Evolutionary conservation across 2,329 filamentous ascomycete species (phyloP), one percentile per base, ranked within the genome.

Genomic region (Neonectria ditissima): DNA sequence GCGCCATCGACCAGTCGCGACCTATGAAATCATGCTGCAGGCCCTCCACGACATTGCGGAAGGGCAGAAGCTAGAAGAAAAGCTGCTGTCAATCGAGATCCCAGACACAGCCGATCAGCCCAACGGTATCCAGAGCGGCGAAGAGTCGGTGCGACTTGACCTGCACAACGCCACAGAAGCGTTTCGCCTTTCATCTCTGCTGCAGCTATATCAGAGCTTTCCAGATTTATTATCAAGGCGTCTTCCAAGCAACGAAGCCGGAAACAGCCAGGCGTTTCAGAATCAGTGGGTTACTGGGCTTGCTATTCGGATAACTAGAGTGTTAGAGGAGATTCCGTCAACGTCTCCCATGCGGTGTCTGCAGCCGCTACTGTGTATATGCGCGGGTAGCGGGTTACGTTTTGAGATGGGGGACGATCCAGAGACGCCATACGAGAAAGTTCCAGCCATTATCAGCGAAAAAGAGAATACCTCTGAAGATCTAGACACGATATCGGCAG

Each of bases 171-270:
- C 78, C 0, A 78, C 78, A 2, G 79, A 81, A 47, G 79, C 78
- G 0, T 80, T 80, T 41, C 74, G 77, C 1, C 68, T 81, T 0
- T 74, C 76, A 0, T 76, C 79, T 0, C 61, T 81, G 16, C 67
- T 81, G 3, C 79, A 81, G 37, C 75, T 81, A 1, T 81, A 81
- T 65, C 75, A 80, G 50, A 80, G 79, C 0, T 79, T 79, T 4
- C 77, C 77, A 0, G 76, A 79, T 6, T 58, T 79, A 1, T 75
- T 77, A 0, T 61, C 74, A 0, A 47, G 75, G 3, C 70, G 77
- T 1, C 60, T 79, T 2, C 76, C 77, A 0, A 66, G 60, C 2
- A 43, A 63, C 7, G 7, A 71, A 0, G 60, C 47, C 0, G 55
- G 22, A 1, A 52, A 62, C 1, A 44, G 45, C 13, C 47, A 59